Evolutionary conservation across 345 rosid genomes (phyloP).

Genomic region (Boechera stricta): DNA sequence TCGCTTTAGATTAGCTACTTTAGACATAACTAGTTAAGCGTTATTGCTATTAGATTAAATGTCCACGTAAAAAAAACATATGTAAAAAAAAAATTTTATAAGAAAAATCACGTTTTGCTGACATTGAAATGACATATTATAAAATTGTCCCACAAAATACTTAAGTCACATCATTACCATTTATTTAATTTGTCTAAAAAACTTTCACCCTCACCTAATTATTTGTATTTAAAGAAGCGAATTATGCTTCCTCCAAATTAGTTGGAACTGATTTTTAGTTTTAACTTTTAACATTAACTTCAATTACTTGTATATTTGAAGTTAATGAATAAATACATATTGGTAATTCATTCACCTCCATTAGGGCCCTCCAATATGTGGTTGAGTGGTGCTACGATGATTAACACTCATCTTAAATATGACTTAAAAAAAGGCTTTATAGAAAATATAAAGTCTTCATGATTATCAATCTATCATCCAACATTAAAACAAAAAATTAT

Average conservation of each 20-base stretch:
- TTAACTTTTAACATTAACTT: conserved; percentile 10
- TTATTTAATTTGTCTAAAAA: neutral
- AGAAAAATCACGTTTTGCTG: neutral
- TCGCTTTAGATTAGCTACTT: neutral
- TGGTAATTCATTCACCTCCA: neutral
- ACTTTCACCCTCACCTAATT: neutral
- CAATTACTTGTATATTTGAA: neutral
- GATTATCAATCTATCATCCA: conserved; percentile 33
- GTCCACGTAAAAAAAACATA: neutral
- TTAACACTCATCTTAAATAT: conserved; percentile 36
- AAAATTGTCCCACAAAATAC: neutral
- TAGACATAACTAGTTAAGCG: too few relatives aligned
- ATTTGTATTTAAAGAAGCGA: conserved; percentile 3
- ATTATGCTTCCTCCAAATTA: conserved; percentile 19
- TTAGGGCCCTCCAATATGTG: conserved; percentile 22
- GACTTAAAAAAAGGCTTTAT: conserved; percentile 26
- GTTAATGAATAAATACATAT: neutral
- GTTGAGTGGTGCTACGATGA: conserved; percentile 33
- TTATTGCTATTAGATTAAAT: too few relatives aligned
- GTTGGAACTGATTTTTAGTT: conserved; percentile 9
- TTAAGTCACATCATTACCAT: neutral
- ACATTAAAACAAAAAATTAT: conserved; percentile 14
- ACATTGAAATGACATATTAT: neutral
- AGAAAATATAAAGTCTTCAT: conserved; percentile 24
- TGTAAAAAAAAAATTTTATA: too few relatives aligned